These are phyloP conservation scores for Pseudopithomyces chartarum DNA, from an alignment of 2,329 filamentous ascomycete species.

Conservation along the genomic window DNA sequence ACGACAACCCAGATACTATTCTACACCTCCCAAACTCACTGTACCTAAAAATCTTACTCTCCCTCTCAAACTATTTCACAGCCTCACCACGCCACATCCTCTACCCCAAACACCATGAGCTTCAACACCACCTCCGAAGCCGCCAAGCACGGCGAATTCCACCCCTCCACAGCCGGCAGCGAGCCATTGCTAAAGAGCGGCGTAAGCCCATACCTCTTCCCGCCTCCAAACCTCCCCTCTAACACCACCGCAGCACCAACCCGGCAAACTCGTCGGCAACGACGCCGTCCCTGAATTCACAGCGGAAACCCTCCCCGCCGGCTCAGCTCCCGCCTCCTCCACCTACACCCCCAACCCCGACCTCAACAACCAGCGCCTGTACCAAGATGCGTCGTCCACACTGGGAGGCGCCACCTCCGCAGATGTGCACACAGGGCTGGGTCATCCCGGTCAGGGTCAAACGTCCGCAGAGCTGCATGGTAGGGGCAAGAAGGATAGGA, in stretches of 20 bases:
- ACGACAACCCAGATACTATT: slow-evolving; percentile 35
- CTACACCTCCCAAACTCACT: not conserved
- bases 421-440: slow-evolving; percentile 58
- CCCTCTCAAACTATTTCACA: not conserved
- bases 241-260: slow-evolving; percentile 59
- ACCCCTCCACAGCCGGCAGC: not conserved
- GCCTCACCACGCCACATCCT: not conserved
- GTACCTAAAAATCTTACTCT: not conserved
- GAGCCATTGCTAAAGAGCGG: not conserved
- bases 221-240: not conserved
- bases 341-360: slow-evolving; percentile 54
- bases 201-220: not conserved
- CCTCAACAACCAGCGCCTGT: slow-evolving; percentile 47
- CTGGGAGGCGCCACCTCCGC: slow-evolving; percentile 57
- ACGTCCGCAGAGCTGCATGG: slow-evolving; percentile 53
- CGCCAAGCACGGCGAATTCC: not conserved
- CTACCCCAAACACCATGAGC: not conserved
- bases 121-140: not conserved
- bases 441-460: slow-evolving; percentile 56
- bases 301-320: slow-evolving; percentile 63
- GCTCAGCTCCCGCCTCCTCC: slow-evolving; percentile 61
- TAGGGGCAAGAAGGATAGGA: slow-evolving; percentile 53
- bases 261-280: slow-evolving; percentile 62
- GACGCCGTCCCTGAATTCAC: slow-evolving; percentile 67
- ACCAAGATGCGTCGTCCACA: slow-evolving; percentile 51